A percentile compares a stretch with the other conserved stretches of the same genome.
Evolutionary conservation across 345 rosid species (phyloP).

Genomic region (Kernera saxatilis): DNA sequence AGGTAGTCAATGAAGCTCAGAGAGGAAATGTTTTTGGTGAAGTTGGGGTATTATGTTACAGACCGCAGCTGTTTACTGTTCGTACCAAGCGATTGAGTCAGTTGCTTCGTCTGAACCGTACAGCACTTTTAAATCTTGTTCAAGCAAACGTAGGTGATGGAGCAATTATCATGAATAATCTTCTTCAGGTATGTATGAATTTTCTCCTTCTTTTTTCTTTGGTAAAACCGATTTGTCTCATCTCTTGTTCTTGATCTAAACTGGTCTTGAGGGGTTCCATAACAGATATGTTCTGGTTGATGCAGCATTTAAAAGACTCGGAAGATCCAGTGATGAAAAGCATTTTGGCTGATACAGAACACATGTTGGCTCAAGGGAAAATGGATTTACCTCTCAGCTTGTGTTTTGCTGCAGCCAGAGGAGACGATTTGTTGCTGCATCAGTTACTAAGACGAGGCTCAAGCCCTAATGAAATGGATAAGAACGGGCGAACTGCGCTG

Average conservation of each 20-base stretch:
- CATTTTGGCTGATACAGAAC: conserved; percentile 60
- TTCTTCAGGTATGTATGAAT: conserved; percentile 58
- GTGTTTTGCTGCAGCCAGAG: conserved; percentile 78
- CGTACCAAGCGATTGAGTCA: conserved; percentile 79
- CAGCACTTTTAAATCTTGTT: conserved; percentile 58
- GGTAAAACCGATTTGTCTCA: not conserved
- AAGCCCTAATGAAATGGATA: conserved; percentile 63
- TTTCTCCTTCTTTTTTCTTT: not conserved
- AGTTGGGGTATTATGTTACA: conserved; percentile 79
- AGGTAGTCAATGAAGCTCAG: conserved; percentile 64
- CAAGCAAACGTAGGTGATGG: conserved; percentile 92
- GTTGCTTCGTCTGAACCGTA: conserved; percentile 82
- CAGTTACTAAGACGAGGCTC: conserved; percentile 67
- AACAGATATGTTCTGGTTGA: not conserved
- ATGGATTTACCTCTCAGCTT: conserved; percentile 77
- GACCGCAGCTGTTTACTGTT: conserved; percentile 81
- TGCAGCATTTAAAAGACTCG: conserved; percentile 69
- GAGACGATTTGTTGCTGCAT: conserved; percentile 67
- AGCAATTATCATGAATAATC: conserved; percentile 77
- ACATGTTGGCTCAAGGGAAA: conserved; percentile 68
- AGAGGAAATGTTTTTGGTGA: conserved; percentile 78
- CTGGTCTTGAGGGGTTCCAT: not conserved
- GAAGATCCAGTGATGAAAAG: conserved; percentile 54
- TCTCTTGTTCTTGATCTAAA: not conserved
- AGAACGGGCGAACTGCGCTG: conserved; percentile 56